A percentile compares a stretch with the other conserved stretches of the same genome.
Evolutionary conservation across 306 rosid species (phyloP).

Genomic region (Trichosanthes truncata): DNA sequence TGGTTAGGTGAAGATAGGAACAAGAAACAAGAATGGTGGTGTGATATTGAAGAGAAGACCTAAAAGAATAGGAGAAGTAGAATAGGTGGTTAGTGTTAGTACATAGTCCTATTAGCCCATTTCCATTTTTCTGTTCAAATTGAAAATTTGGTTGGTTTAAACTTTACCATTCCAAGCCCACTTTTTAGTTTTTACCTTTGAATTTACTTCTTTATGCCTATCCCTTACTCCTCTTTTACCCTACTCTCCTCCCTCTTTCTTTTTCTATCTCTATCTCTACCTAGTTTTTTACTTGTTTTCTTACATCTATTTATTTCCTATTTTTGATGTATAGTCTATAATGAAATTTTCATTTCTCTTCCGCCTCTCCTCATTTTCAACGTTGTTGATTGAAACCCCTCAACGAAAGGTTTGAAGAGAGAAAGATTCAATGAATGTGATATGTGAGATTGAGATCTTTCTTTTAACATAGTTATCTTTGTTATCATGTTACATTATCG

Average conservation of each 20-base stretch:
- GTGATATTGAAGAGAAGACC: not conserved
- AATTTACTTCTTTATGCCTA: not conserved
- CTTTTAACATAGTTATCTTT: not conserved
- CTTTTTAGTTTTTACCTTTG: not conserved
- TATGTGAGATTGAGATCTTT: not conserved
- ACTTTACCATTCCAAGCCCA: not conserved
- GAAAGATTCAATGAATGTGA: too few relatives aligned
- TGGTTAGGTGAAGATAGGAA: not conserved
- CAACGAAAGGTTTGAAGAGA: not conserved
- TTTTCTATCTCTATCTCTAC: not conserved
- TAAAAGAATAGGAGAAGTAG: not conserved
- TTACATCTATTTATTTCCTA: not conserved
- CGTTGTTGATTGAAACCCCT: not conserved
- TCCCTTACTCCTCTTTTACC: not conserved
- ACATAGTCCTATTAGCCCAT: not conserved
- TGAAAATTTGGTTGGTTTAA: not conserved
- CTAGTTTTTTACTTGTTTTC: not conserved
- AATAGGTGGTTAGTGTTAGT: conserved; percentile 1
- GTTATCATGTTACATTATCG: not conserved
- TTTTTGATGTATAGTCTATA: not conserved
- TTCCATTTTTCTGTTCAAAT: not conserved
- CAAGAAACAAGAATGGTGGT: not conserved
- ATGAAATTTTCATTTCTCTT: not conserved
- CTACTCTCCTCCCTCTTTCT: not conserved
- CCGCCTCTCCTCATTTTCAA: not conserved